Conservation (phyloP, 1,139 yeast genomes). For the Kazachstania sp. region DNA sequence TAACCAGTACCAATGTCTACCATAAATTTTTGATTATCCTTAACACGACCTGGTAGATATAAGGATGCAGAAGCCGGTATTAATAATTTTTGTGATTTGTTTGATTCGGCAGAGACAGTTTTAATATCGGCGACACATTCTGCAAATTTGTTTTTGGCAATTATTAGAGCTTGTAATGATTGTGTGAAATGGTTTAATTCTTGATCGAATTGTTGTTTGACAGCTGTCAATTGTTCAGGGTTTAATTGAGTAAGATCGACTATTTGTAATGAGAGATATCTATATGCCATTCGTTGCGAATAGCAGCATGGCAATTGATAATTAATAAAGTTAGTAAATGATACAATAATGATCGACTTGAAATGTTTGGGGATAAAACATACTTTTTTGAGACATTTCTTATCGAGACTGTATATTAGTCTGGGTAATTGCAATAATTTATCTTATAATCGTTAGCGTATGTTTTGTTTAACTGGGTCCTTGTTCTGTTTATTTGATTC, state of each 20-base stretch:
- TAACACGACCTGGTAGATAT: constrained; percentile 76
- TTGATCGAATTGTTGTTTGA: constrained; percentile 75
- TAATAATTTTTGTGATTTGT: constrained; percentile 45
- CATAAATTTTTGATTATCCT: constrained; percentile 57
- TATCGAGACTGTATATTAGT: too few relatives aligned
- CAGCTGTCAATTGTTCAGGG: constrained; percentile 76
- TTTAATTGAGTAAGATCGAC: constrained; percentile 60
- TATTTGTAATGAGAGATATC: constrained; percentile 4
- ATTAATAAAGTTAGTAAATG: constrained; percentile 1
- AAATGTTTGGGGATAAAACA: background rate
- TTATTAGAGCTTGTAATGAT: constrained; percentile 72
- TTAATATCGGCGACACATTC: constrained; percentile 73
- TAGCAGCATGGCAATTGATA: background rate
- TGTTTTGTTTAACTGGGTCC: too few relatives aligned
- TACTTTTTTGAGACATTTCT: constrained; percentile 1
- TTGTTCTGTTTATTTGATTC: too few relatives aligned
- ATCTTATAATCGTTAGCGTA: background rate
- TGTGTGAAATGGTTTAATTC: constrained; percentile 81
- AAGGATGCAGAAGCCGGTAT: constrained; percentile 86
- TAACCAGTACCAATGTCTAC: constrained; percentile 97
- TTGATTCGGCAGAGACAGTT: constrained; percentile 41
- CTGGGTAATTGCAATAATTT: too few relatives aligned
- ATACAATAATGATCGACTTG: background rate
- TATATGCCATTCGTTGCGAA: background rate
- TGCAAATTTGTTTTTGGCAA: constrained; percentile 74